Conservation (phyloP, 2,329 filamentous ascomycete genomes). For the Microascus cirrosus region DNA sequence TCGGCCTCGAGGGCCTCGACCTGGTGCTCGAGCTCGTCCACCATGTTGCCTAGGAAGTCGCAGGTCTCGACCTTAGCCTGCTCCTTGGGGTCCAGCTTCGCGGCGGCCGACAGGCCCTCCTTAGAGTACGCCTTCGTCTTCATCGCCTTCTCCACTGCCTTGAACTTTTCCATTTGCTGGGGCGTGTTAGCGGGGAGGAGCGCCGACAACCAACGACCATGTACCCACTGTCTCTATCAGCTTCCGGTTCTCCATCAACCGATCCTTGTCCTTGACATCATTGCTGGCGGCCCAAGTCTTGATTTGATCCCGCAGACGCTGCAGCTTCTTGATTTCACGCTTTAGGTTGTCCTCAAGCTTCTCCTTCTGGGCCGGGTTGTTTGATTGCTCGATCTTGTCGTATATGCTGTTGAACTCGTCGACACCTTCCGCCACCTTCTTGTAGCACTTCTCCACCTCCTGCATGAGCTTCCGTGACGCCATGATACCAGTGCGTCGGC, state of each 20-base stretch:
- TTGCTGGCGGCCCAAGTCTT: slow-evolving; percentile 98
- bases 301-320: slow-evolving; percentile 94
- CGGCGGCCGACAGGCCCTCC: slow-evolving; percentile 83
- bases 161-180: slow-evolving; percentile 99
- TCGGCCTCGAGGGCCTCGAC: slow-evolving; percentile 91
- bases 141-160: slow-evolving; percentile 99
- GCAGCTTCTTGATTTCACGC: slow-evolving; percentile 99
- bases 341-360: slow-evolving; percentile 97
- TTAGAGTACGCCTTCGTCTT: slow-evolving; percentile 99
- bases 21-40: slow-evolving; percentile 87
- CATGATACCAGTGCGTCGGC: slow-evolving; percentile 46
- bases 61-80: slow-evolving; percentile 83
- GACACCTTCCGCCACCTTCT: slow-evolving; percentile 91
- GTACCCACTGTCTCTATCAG: slow-evolving; percentile 84
- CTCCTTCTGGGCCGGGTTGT: slow-evolving; percentile 91
- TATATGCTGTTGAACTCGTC: slow-evolving; percentile 88
- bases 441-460: slow-evolving; percentile 99
- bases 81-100: slow-evolving; percentile 94
- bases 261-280: slow-evolving; percentile 99
- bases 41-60: slow-evolving; percentile 77
- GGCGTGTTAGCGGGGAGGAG: slow-evolving; percentile 1
- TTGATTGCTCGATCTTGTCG: slow-evolving; percentile 91
- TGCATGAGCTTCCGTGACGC: slow-evolving; percentile 92
- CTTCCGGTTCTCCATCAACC: slow-evolving; percentile 84
- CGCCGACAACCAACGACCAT: neutral